Evolutionary conservation across 805 yeast genomes (phyloP), one percentile per base, ranked within the genome.

Genomic region (Nakazawaea siamensis): DNA sequence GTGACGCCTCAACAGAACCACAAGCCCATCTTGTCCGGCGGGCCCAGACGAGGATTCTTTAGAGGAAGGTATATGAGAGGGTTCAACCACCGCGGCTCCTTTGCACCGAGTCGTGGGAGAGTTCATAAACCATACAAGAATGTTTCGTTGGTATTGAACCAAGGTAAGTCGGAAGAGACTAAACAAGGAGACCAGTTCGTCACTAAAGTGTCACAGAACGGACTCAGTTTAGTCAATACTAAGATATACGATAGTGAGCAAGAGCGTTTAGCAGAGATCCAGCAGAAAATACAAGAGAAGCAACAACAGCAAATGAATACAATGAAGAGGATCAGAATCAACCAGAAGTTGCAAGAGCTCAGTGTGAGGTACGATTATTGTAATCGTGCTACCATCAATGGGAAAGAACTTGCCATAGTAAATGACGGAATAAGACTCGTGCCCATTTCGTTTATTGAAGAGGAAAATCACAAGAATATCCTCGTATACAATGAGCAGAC

Each of bases 361-460:
- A 55, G 57, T 38, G 48, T 49, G 5, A 55, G 57, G 33, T 58
- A 64, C 28, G 72, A 64, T 33, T 49, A 52, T 38, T 62, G 66
- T 35, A 80, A 76, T 44, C 55, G 77, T 26, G 44, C 64, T 8
- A 33, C 45, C 11, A 55, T 73, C 9, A 58, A 62, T 21, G 66
- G 64, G 4, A 57, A 57, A n/a, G 49, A 52, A 21, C 74, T 60
- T 50, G 73, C 75, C 0, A 56, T 66, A 3, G 47, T 61, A 1
- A 48, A 55, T 13, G 50, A 54, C 20, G 74, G 72, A 1, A 53
- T 57, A 4, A 55, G 54, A 33, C 50, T 76, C 21, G 58, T 64
- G 0, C 62, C 70, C 0, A 45, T 72, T 10, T 33, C 24, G 8
- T 37, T 14, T 25, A 37, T 33, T 10, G 40, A 37, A 19, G 36